Evolutionary conservation across 2,329 filamentous ascomycete species (phyloP).

Genomic region (Talaromyces sp.): DNA sequence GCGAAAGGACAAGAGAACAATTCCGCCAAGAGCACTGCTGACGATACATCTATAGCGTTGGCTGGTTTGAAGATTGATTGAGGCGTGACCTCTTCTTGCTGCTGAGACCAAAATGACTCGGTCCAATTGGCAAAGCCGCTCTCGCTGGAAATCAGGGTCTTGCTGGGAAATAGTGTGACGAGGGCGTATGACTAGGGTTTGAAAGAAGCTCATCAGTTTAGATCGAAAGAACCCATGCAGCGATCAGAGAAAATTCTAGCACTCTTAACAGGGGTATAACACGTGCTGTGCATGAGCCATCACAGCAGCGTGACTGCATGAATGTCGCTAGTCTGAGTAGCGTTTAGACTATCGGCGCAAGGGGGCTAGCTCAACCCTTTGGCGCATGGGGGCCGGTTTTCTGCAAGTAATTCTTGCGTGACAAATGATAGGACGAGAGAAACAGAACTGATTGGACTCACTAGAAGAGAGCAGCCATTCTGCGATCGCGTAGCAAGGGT

Average conservation of each 20-base stretch:
- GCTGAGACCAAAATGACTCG: slow-evolving; percentile 34
- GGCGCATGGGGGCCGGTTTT: background rate
- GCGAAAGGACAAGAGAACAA: slow-evolving; percentile 47
- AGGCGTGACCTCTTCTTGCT: slow-evolving; percentile 35
- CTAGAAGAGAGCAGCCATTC: slow-evolving; percentile 6
- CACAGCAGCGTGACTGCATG: background rate
- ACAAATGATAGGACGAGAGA: background rate
- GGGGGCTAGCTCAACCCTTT: background rate
- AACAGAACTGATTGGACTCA: background rate
- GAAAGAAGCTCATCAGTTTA: background rate
- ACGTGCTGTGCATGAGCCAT: background rate
- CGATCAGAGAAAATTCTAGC: background rate
- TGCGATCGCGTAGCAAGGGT: background rate
- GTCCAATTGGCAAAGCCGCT: slow-evolving; percentile 20
- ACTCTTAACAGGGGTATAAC: background rate
- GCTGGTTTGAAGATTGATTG: slow-evolving; percentile 34
- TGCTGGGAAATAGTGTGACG: slow-evolving; percentile 13
- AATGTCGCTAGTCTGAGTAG: background rate
- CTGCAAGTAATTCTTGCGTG: background rate
- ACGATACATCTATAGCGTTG: slow-evolving; percentile 29
- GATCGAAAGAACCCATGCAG: background rate
- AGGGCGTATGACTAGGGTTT: slow-evolving; percentile 15
- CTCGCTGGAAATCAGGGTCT: slow-evolving; percentile 17
- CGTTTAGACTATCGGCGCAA: background rate
- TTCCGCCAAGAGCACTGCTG: slow-evolving; percentile 30